These are phyloP conservation scores for Clarireedia sp. DNA, from an alignment of 2,329 filamentous ascomycete species.

Conservation along the genomic window DNA sequence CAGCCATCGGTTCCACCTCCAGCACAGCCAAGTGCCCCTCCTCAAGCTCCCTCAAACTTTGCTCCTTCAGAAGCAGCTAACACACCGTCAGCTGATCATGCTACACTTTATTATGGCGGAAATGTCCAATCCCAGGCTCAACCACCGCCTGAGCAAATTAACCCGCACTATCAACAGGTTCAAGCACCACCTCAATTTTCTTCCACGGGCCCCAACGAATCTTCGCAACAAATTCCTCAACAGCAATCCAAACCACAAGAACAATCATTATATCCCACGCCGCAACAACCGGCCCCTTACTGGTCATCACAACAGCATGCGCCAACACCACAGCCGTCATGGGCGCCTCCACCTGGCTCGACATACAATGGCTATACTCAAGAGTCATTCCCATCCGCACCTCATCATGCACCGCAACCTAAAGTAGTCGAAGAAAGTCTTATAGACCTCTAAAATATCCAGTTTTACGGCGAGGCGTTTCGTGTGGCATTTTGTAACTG, in stretches of 20 bases:
- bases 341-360: constrained; percentile 18
- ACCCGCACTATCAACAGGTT: constrained; percentile 26
- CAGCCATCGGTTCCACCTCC: constrained; percentile 18
- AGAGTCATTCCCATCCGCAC: constrained; percentile 57
- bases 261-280: constrained; percentile 13
- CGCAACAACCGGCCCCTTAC: constrained; percentile 36
- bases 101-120: constrained; percentile 50
- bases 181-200: constrained; percentile 29
- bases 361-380: constrained; percentile 46
- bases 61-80: constrained; percentile 29
- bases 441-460: constrained; percentile 62
- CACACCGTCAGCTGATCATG: constrained; percentile 40
- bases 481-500: not conserved
- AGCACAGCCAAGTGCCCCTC: constrained; percentile 27
- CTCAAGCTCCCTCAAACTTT: constrained; percentile 29
- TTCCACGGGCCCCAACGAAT: constrained; percentile 18
- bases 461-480: not conserved
- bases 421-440: constrained; percentile 64
- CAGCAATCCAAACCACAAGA: constrained; percentile 24
- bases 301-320: constrained; percentile 41
- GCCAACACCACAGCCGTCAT: constrained; percentile 35
- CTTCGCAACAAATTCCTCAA: constrained; percentile 21
- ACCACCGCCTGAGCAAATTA: constrained; percentile 35
- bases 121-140: constrained; percentile 28
- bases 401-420: constrained; percentile 49